Conservation (phyloP, 495 filamentous ascomycete genomes). For the Aspergillus heteromorphus region DNA sequence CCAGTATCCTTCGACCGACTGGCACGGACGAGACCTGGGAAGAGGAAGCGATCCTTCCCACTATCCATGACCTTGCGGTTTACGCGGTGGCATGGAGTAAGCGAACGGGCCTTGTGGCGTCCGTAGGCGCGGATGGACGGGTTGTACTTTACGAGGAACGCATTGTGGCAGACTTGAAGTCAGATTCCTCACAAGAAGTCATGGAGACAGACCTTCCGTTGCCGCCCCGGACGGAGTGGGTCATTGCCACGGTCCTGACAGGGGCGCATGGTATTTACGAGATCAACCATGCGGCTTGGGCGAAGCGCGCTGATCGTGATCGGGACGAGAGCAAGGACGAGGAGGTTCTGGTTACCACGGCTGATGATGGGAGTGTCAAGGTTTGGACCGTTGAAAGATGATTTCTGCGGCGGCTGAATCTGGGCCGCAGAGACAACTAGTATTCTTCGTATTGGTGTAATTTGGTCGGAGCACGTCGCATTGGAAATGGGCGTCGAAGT, state of each 20-base stretch:
- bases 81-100: conserved; percentile 80
- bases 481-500: not conserved
- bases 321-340: conserved; percentile 41
- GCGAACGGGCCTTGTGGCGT: conserved; percentile 67
- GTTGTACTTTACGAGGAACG: conserved; percentile 74
- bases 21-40: conserved; percentile 75
- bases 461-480: not conserved
- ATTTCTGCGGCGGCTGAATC: conserved; percentile 1
- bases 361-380: conserved; percentile 73
- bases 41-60: conserved; percentile 64
- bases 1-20: conserved; percentile 73
- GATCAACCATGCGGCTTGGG: conserved; percentile 85
- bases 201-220: conserved; percentile 30
- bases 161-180: conserved; percentile 14
- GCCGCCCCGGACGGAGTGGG: conserved; percentile 54
- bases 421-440: not conserved
- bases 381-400: conserved; percentile 54
- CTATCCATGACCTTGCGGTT: conserved; percentile 69
- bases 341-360: conserved; percentile 73
- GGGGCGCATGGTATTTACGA: conserved; percentile 87
- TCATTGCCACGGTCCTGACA: conserved; percentile 55
- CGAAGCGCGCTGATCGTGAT: conserved; percentile 38
- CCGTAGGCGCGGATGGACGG: conserved; percentile 77
- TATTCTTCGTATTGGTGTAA: not conserved
- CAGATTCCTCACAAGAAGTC: conserved; percentile 30